Base-by-base conservation (phyloP, 2,329 filamentous ascomycete genomes). In the Apiospora saccharicola region DNA sequence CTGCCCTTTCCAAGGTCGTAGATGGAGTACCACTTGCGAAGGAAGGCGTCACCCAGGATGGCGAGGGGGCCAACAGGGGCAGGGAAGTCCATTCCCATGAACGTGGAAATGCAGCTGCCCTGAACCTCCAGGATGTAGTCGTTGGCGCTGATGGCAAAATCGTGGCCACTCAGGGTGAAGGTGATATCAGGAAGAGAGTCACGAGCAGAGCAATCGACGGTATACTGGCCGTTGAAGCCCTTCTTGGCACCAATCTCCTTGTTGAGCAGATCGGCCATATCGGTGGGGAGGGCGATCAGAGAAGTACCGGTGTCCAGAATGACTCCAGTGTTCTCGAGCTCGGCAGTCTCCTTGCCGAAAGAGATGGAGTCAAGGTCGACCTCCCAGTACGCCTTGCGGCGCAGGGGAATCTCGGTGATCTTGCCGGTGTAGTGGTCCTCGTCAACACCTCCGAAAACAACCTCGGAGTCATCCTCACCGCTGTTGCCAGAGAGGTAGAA, bases 371-470 rank as follows among this genome's bases (percentile, higher is more conserved):
- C 92, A 74, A 99, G 91, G 80, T 98, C 95, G 71, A 99, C 96
- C 89, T 99, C 96, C 96, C 96, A 99, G 90, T 99, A 99, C 68
- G 96, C 96, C 92, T 98, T 98, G 83, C 96, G 94, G 84, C 96
- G 94, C 78, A 99, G 90, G 71, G 96, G 96, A 77, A 99, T 94
- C 84, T 95, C 97, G 82, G 92, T 94, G 79, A 99, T 90, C 84
- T 98, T 92, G 80, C 96, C 96, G 51, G 89, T 91, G 83, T 88
- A 91, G 88, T 96, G 94, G 81, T 87, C 86, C 86, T 94, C 86
- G 84, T 98, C 92, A 74, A 98, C 85, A 76, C 96, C 96, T 83
- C 96, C 96, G 77, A 99, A 99, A 77, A 92, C 91, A 73, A 92
- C 95, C 86, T 95, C 95, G 57, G 95, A 98, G 82, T 93, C 90